Conservation (phyloP, 306 rosid genomes). For the Quercus suber region DNA sequence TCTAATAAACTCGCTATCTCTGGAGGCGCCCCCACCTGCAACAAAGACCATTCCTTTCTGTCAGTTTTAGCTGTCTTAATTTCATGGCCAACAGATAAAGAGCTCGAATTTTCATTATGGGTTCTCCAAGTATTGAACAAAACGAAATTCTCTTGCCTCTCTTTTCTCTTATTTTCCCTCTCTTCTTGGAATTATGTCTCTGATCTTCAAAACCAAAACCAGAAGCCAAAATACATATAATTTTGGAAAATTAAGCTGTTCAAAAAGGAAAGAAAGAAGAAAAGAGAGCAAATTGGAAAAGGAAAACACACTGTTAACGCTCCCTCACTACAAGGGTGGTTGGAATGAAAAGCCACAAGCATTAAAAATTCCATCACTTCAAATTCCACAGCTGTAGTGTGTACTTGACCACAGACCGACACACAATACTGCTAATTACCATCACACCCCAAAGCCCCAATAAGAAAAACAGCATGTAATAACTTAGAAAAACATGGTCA, state of each 20-base stretch:
- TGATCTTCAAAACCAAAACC: background rate
- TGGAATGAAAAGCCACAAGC: background rate
- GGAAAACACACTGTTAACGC: background rate
- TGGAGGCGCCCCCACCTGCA: conserved; percentile 94
- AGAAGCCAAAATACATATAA: background rate
- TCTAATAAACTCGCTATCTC: conserved; percentile 75
- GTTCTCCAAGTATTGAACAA: background rate
- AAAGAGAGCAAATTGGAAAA: too few species aligned
- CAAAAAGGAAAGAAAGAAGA: too few species aligned
- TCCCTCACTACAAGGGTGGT: background rate
- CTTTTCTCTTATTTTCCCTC: background rate
- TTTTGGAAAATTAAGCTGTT: too few species aligned
- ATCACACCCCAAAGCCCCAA: background rate
- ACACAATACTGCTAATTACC: background rate
- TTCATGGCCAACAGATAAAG: too few species aligned
- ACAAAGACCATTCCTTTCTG: background rate
- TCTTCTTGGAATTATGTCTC: background rate
- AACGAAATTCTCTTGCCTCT: background rate
- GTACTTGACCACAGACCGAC: background rate
- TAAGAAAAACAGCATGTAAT: background rate
- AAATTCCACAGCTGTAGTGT: background rate
- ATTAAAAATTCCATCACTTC: background rate
- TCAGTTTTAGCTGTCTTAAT: background rate
- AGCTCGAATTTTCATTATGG: too few species aligned
- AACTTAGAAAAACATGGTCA: background rate